phyloP scores from a whole-genome alignment of 768 basidiomycete species.

The Solioccasus polychromus region DNA sequence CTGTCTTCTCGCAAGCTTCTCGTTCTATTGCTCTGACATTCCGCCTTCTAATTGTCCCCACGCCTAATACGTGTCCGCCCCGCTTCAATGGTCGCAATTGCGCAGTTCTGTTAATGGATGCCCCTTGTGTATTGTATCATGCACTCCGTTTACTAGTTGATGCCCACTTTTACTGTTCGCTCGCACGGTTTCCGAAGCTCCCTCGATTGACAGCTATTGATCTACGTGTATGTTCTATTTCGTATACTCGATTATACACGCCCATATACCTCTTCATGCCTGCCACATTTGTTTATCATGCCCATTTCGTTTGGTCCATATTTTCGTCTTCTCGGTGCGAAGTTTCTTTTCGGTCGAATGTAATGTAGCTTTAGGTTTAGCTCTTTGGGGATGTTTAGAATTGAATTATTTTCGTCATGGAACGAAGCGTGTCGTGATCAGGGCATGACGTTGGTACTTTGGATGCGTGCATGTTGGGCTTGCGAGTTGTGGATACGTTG shows the following conservation, averaged over 20 bases:
- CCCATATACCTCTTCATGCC: constrained; percentile 5
- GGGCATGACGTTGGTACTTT: too few species aligned
- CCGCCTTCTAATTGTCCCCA: not conserved
- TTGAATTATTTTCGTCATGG: too few species aligned
- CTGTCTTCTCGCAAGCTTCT: not conserved
- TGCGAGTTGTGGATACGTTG: too few species aligned
- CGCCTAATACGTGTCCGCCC: constrained; percentile 2
- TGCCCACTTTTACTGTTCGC: not conserved
- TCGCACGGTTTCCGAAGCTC: not conserved
- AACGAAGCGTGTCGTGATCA: too few species aligned
- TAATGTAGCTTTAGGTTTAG: constrained; percentile 7
- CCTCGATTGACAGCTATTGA: not conserved
- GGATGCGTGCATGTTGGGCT: too few species aligned
- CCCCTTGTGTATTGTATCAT: constrained; percentile 13
- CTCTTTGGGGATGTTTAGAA: not conserved
- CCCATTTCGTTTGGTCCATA: not conserved
- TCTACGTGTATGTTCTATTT: not conserved
- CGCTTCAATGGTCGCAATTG: not conserved
- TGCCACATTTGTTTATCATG: not conserved
- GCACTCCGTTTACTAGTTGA: not conserved
- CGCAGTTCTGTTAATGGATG: constrained; percentile 4
- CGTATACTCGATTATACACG: not conserved
- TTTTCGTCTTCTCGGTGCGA: not conserved
- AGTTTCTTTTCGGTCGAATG: not conserved
- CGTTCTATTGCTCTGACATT: not conserved